Evolutionary conservation across 805 yeast genomes (phyloP), one percentile per base, ranked within the genome.

Genomic region (Komagataella ulmi): DNA sequence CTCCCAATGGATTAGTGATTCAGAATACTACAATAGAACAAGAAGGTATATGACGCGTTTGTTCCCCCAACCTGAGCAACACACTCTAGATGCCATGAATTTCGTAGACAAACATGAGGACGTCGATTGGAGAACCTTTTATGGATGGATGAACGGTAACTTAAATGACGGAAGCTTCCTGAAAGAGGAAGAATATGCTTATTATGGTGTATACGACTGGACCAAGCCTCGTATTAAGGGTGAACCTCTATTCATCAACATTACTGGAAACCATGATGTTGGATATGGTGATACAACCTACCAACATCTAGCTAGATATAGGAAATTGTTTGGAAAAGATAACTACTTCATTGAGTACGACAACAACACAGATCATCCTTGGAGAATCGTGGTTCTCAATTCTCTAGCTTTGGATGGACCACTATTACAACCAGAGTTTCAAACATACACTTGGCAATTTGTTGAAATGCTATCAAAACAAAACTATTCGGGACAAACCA

Each of bases 211-310:
- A 5, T 77, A 79, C 56, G 85, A 83, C 58, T 86, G 95, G 95
- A 70, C 73, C 44, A 60, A 74, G 24, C 64, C 66, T 18, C 59
- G 66, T 21, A 57, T 65, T 57, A 70, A 64, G 18, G 72, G 75
- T 43, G 79, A 78, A 53, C 90, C 88, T 8, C 66, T 86, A 44
- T 79, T 91, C 61, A 76, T 88, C 54, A 93, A 93, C 63, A 70
- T 93, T 48, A 83, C 95, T 1, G 99, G 99, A 1, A 93, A 93
- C 64, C 99, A 93, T 64, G 99, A 93, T 64, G 81, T 91, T 49
- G 99, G 99, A 0, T 91, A 93, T 63, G 98, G 98, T 0, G 99
- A 93, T 65, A 88, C 95, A 45, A 89, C 96, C 0, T 81, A 82
- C 70, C 97, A 88, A 60, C 95, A 95, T 60, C 79, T 88, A 80